Base-by-base conservation (phyloP, 2,329 filamentous ascomycete species). In the Aspergillus luchuensis region DNA sequence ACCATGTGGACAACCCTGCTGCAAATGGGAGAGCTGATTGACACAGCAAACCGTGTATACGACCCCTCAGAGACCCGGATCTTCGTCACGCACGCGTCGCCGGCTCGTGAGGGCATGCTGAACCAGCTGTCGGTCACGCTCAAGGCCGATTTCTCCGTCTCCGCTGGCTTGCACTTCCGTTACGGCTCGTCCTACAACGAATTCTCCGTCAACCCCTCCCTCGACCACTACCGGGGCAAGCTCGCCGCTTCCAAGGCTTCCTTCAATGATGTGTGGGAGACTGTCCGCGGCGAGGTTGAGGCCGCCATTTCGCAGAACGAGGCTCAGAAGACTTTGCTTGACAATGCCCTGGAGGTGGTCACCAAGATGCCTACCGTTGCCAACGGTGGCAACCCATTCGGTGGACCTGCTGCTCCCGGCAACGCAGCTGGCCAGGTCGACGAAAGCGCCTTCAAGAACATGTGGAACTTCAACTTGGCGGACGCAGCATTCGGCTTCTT, bases 171-270 rank as follows among this genome's bases (percentile, higher is more conserved):
- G 28, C 95, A 99, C 79, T 99, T 99, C 88, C 87, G 95, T 66
- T 99, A 99, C 69, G 95, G 96, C 66, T 98, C 94, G 78, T 99
- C 96, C 1, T 99, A 99, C 84, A 99, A 99, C 79, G 96, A 99
- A 77, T 99, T 99, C 80, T 97, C 93, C 66, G 95, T 99, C 73
- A 99, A 99, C 77, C 96, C 95, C 2, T 97, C 94, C 0, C 84
- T 99, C 58, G 95, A 99, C 71, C 95, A 99, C 79, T 99, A 99
- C 79, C 92, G 96, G 61, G 96, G 95, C 74, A 99, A 99, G 84
- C 88, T 99, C 57, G 94, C 95, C 55, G 95, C 95, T 11, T 98
- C 94, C 53, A 98, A 97, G 80, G 94, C 95, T 1, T 98, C 95
- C 0, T 99, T 99, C 82, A 97, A 96, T 75, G 95, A 99, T 76